These are phyloP conservation scores for Sugiyamaella floridensis DNA, from an alignment of 805 yeast species.

Conservation along the genomic window DNA sequence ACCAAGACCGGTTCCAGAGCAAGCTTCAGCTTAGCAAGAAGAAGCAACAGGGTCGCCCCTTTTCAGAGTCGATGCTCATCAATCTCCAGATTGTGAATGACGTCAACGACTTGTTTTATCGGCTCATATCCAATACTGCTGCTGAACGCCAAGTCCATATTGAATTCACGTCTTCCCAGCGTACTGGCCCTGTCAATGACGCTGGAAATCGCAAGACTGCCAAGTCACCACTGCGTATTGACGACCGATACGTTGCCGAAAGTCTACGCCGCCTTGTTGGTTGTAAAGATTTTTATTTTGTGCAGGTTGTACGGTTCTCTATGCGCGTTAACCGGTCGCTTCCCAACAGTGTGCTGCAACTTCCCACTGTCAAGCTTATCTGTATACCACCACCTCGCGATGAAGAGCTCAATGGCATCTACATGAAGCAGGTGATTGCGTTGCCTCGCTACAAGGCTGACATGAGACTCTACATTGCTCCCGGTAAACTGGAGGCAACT, in stretches of 20 bases:
- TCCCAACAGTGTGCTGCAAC: background rate
- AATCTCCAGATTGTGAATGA: constrained; percentile 2
- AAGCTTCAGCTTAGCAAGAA: too few species aligned
- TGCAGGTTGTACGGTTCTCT: constrained; percentile 16
- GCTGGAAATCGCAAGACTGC: background rate
- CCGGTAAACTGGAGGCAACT: constrained; percentile 25
- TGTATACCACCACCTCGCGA: constrained; percentile 8
- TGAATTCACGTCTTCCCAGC: background rate
- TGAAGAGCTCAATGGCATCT: constrained; percentile 33
- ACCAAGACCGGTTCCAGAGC: background rate
- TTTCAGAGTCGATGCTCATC: constrained; percentile 14
- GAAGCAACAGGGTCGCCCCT: constrained; percentile 17
- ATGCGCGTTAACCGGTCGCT: constrained; percentile 5
- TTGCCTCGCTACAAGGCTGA: constrained; percentile 56
- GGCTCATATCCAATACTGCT: background rate
- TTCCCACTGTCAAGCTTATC: constrained; percentile 18
- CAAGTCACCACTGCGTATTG: background rate
- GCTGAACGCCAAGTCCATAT: background rate
- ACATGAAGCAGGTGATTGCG: constrained; percentile 51
- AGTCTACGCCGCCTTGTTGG: constrained; percentile 8
- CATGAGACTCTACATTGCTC: constrained; percentile 55
- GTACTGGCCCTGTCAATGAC: background rate
- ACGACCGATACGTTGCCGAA: constrained; percentile 8
- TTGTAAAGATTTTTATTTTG: constrained; percentile 14
- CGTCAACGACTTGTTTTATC: constrained; percentile 5